Evolutionary conservation across 1,284 basidiomycete genomes (phyloP).

Genomic region (Xanthoconium separans): DNA sequence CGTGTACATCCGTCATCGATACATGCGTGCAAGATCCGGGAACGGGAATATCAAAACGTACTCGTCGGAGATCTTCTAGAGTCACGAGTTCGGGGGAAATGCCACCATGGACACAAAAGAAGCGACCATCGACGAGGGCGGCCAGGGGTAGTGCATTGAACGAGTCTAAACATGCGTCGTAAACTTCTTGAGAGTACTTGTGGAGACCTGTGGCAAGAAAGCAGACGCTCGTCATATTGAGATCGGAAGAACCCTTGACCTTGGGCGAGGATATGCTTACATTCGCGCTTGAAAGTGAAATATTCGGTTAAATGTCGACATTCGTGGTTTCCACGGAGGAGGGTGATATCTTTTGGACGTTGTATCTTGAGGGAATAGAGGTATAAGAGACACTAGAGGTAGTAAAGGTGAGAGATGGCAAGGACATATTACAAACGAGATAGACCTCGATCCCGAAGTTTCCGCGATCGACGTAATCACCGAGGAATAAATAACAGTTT

Average conservation of each 20-base stretch:
- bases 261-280: slow-evolving; percentile 38
- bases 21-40: not conserved
- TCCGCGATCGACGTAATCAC: slow-evolving; percentile 98
- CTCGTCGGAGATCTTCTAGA: slow-evolving; percentile 77
- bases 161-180: slow-evolving; percentile 88
- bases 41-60: slow-evolving; percentile 37
- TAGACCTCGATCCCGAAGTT: slow-evolving; percentile 91
- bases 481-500: slow-evolving; percentile 93
- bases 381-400: slow-evolving; percentile 75
- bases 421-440: slow-evolving; percentile 1
- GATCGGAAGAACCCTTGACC: slow-evolving; percentile 1
- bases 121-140: slow-evolving; percentile 93
- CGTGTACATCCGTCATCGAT: slow-evolving; percentile 4
- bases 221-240: slow-evolving; percentile 3
- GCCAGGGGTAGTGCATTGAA: slow-evolving; percentile 92
- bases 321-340: slow-evolving; percentile 97
- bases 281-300: slow-evolving; percentile 97
- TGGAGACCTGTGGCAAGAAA: slow-evolving; percentile 66
- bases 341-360: slow-evolving; percentile 86
- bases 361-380: slow-evolving; percentile 93
- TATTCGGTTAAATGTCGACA: slow-evolving; percentile 96
- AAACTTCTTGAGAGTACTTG: slow-evolving; percentile 87
- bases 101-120: slow-evolving; percentile 98
- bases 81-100: slow-evolving; percentile 87
- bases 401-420: not conserved